A percentile compares a stretch with the other conserved stretches of the same genome.
Evolutionary conservation across 139 green algal species (phyloP).

Genomic region (Closterium sp.): DNA sequence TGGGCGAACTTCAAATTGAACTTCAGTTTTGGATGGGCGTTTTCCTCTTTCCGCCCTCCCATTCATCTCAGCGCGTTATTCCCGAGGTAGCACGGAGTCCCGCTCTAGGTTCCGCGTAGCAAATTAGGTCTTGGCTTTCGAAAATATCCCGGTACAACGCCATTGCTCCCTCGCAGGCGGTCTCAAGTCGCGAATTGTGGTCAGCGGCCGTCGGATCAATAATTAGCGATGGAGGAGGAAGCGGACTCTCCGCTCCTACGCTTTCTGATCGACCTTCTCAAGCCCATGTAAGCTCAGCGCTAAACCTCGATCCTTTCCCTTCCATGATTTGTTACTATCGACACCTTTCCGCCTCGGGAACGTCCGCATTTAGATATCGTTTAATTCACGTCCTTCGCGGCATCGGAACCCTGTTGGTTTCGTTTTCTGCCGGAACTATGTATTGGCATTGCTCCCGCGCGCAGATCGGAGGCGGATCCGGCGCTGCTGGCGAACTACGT

Average conservation of each 20-base stretch:
- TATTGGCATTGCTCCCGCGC: not conserved
- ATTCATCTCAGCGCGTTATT: not conserved
- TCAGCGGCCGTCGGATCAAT: not conserved
- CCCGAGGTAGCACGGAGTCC: not conserved
- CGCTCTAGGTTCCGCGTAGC: not conserved
- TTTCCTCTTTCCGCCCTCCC: not conserved
- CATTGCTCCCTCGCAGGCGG: not conserved
- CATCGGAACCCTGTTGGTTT: not conserved
- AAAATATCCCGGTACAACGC: not conserved
- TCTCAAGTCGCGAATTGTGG: not conserved
- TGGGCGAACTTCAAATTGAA: too few species aligned
- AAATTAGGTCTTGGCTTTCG: not conserved
- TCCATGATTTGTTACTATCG: not conserved
- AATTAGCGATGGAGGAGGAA: not conserved
- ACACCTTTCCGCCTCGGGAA: not conserved
- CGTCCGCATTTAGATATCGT: not conserved
- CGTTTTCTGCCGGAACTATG: not conserved
- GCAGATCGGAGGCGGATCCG: constrained; percentile 51
- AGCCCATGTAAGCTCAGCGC: not conserved
- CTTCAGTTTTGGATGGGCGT: not conserved
- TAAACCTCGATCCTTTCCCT: not conserved
- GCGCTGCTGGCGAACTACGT: constrained; percentile 46
- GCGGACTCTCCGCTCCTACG: not conserved
- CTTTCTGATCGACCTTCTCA: not conserved
- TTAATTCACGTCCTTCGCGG: not conserved